Base-by-base conservation (phyloP, 202 grass and related monocot species). In the Panicum virgatum region DNA sequence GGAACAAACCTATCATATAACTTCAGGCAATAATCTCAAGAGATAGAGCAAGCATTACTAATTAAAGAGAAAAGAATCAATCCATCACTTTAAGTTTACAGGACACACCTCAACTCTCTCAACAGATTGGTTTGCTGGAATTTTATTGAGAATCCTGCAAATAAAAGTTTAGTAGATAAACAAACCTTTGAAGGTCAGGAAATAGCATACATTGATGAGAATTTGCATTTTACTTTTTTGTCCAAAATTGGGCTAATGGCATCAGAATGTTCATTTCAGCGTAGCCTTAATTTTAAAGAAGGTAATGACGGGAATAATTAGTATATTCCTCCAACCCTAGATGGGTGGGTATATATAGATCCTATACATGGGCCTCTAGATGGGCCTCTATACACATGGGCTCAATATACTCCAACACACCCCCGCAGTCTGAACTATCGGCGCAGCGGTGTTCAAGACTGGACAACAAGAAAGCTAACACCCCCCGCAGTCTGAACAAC, bases 91-190 rank as follows among this genome's bases (percentile, higher is more conserved):
- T 45, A 83, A 45, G 48, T 82, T 78, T 81, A 69, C 30, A 82
- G 51, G 73, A 69, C 63, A 86, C 80, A 98, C 95, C 95, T 94
- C 95, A 74, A 94, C 95, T 43, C 69, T 91, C 69, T 98, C 95
- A 2, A 98, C 79, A 10, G 84, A 87, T 91, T 98, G 92, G 77
- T 87, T 98, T 59, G 95, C 86, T 73, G 95, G 92, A 85, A 98
- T 93, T 77, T 91, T 80, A 83, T 75, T 90, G 65, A 93, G 80
- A 83, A 98, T 88, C 95, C 95, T 98, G 82, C 86, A 80, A 73
- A 11, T 61, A 88, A n/a, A 43, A 88, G 14, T 48, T 71, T 19
- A 79, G 23, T 29, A 57, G 44, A 80, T 66, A 14, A 72, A 42
- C 37, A 71, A 68, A 72, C 22, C 10, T 47, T 69, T 89, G 18